phyloP scores from a whole-genome alignment of 208 protist species.

The Wallacemonas rigidus region DNA sequence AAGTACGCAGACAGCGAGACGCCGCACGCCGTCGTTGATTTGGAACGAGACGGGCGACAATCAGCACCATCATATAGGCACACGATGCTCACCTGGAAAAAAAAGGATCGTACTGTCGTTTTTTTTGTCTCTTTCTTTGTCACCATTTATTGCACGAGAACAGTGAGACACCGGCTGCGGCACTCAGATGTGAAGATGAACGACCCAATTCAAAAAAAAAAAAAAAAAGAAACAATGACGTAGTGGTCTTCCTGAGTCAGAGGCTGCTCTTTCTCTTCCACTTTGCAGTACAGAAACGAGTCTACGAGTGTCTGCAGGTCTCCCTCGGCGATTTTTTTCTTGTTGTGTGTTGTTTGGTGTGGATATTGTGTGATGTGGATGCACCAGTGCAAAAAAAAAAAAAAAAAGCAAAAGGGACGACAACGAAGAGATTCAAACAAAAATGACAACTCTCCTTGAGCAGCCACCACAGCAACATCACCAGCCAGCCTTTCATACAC shows the following conservation, averaged over 20 bases:
- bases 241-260: background rate
- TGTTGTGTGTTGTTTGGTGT: background rate
- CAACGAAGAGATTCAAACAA: background rate
- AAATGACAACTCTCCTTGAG: no score
- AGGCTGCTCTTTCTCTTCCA: background rate
- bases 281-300: background rate
- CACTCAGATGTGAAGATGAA: background rate
- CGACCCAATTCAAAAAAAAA: background rate
- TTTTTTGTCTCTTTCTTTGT: no score
- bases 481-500: no score
- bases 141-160: no score
- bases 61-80: no score
- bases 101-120: no score
- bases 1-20: no score
- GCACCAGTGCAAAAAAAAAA: constrained; percentile 14
- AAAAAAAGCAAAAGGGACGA: constrained; percentile 17
- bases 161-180: background rate
- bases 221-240: background rate
- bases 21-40: no score
- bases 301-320: background rate
- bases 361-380: constrained; percentile 27
- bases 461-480: no score
- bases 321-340: background rate
- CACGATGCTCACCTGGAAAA: no score
- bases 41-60: no score